These are phyloP conservation scores for Trichoderma atroviride DNA, from an alignment of 2,329 filamentous ascomycete genomes.

Conservation along the genomic window DNA sequence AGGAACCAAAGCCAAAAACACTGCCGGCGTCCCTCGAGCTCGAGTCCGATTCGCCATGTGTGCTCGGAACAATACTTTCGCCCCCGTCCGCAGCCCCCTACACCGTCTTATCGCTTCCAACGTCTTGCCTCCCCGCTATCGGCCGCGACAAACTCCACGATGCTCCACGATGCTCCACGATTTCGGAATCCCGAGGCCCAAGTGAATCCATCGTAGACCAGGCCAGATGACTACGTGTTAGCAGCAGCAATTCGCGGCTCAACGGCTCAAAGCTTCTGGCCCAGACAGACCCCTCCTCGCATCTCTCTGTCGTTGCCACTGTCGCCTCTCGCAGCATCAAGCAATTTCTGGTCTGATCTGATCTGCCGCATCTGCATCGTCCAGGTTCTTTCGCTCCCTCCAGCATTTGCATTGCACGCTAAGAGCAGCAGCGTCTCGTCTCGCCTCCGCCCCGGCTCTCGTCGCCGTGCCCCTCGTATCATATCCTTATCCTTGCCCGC, in stretches of 20 bases:
- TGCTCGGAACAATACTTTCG: conserved; percentile 15
- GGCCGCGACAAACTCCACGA: conserved; percentile 21
- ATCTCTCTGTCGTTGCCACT: not conserved
- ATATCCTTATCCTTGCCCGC: not conserved
- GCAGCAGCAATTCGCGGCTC: not conserved
- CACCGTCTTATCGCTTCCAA: conserved; percentile 12
- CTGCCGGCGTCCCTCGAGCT: not conserved
- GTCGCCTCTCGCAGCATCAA: not conserved
- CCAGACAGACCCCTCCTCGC: not conserved
- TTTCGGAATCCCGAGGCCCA: conserved; percentile 12
- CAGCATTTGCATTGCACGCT: not conserved
- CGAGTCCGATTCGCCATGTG: not conserved
- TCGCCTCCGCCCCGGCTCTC: conserved; percentile 7
- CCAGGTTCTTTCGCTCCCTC: not conserved
- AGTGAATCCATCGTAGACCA: not conserved
- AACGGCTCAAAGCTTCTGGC: not conserved
- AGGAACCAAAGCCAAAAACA: conserved; percentile 4
- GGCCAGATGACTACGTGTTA: not conserved
- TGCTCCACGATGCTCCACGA: conserved; percentile 26
- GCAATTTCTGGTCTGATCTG: conserved; percentile 1
- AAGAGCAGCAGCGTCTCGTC: not conserved
- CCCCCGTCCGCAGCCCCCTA: conserved; percentile 15
- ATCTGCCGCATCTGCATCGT: conserved; percentile 16
- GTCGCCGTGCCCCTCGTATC: not conserved
- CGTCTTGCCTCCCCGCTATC: conserved; percentile 15